Conservation (phyloP, 306 rosid species). For the Quercus robur region DNA sequence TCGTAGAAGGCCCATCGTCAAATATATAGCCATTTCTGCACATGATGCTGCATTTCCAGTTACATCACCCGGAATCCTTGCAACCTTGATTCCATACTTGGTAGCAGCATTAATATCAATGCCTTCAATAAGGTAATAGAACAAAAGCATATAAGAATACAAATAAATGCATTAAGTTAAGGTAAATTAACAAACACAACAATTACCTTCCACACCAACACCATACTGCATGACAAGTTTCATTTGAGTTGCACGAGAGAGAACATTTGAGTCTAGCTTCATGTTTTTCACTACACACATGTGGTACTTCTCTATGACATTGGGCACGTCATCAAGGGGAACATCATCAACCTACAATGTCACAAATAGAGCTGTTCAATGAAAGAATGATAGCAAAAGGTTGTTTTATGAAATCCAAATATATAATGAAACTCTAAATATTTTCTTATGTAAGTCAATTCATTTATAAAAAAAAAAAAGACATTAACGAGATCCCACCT, state of each 20-base stretch:
- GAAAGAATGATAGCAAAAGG: not conserved
- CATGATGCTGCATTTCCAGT: constrained; percentile 88
- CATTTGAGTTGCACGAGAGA: constrained; percentile 67
- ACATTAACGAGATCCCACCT: not conserved
- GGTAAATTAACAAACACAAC: constrained; percentile 10
- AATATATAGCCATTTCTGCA: constrained; percentile 91
- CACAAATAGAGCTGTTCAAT: not conserved
- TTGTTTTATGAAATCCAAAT: not conserved
- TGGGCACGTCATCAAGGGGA: constrained; percentile 61
- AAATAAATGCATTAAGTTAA: not conserved
- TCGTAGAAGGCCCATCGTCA: constrained; percentile 80
- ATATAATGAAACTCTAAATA: not conserved
- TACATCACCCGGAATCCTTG: constrained; percentile 62
- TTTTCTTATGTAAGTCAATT: not conserved
- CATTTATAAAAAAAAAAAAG: not conserved
- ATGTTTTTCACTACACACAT: constrained; percentile 56
- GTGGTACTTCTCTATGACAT: constrained; percentile 56
- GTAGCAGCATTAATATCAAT: constrained; percentile 91
- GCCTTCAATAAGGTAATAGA: constrained; percentile 43
- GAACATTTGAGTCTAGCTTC: constrained; percentile 60
- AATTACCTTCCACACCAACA: constrained; percentile 85
- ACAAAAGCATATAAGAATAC: constrained; percentile 4
- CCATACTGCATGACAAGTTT: constrained; percentile 88
- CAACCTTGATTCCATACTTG: constrained; percentile 80
- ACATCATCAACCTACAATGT: constrained; percentile 71